Conservation (phyloP, 352 stramenopile species). For the Phytophthora cryptogea region DNA sequence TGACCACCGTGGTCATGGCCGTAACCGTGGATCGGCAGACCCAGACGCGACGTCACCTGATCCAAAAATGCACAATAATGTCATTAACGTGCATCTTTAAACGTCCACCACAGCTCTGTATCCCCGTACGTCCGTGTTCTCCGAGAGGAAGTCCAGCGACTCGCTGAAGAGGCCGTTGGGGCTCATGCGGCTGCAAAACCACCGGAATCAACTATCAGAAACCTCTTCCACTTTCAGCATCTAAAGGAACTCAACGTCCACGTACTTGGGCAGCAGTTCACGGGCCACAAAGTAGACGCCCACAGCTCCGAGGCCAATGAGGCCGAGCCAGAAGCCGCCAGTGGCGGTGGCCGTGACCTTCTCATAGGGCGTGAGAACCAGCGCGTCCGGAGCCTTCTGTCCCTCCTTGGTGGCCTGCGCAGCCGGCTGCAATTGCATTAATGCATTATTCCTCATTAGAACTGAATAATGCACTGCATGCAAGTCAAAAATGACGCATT, state of each 20-base stretch:
- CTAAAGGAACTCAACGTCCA: slow-evolving; percentile 8
- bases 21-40: slow-evolving; percentile 92
- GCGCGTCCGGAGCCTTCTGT: slow-evolving; percentile 65
- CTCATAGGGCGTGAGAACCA: slow-evolving; percentile 93
- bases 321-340: slow-evolving; percentile 88
- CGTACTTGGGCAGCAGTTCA: slow-evolving; percentile 90
- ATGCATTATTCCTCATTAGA: slow-evolving; percentile 2
- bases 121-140: slow-evolving; percentile 67
- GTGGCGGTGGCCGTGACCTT: slow-evolving; percentile 92
- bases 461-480: slow-evolving; percentile 6
- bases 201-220: slow-evolving; percentile 14
- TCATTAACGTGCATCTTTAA: slow-evolving; percentile 4
- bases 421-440: slow-evolving; percentile 26
- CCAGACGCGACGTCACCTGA: slow-evolving; percentile 83
- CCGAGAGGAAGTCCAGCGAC: slow-evolving; percentile 69
- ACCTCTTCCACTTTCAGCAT: neutral
- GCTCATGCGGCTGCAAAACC: slow-evolving; percentile 70
- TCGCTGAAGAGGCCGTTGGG: slow-evolving; percentile 84
- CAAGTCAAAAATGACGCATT: neutral
- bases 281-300: slow-evolving; percentile 94
- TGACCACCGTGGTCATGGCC: slow-evolving; percentile 92
- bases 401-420: slow-evolving; percentile 47
- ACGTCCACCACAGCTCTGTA: neutral
- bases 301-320: slow-evolving; percentile 79
- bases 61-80: slow-evolving; percentile 11